Conservation (phyloP, 2,329 filamentous ascomycete species). For the Colletotrichum sp. region DNA sequence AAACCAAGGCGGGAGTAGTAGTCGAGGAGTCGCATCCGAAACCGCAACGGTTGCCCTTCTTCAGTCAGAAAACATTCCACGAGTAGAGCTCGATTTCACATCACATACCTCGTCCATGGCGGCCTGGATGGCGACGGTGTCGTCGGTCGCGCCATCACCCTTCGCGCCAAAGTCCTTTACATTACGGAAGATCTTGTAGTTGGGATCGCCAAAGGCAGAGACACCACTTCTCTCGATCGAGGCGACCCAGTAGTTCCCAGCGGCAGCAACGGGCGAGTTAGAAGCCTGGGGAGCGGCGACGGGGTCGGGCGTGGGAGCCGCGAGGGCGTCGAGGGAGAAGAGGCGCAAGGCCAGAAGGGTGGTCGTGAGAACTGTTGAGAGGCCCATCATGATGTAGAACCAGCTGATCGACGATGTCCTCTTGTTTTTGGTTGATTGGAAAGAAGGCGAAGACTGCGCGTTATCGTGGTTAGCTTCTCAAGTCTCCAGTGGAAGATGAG, state of each 20-base stretch:
- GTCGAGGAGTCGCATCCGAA: slow-evolving; percentile 83
- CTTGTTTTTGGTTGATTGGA: neutral
- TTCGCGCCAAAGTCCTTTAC: slow-evolving; percentile 78
- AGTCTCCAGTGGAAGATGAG: neutral
- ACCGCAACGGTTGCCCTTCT: slow-evolving; percentile 76
- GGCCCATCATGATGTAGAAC: slow-evolving; percentile 47
- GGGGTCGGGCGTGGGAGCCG: slow-evolving; percentile 31
- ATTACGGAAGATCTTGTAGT: slow-evolving; percentile 78
- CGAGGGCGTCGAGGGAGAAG: slow-evolving; percentile 36
- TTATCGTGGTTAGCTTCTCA: neutral
- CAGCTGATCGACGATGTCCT: slow-evolving; percentile 31
- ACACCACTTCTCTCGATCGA: slow-evolving; percentile 72
- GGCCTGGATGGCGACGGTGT: slow-evolving; percentile 86
- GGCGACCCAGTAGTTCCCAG: slow-evolving; percentile 72
- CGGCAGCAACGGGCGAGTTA: slow-evolving; percentile 30
- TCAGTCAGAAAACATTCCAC: neutral
- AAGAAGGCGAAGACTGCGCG: neutral
- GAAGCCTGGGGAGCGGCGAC: slow-evolving; percentile 21
- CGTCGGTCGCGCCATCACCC: slow-evolving; percentile 75
- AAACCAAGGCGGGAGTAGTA: slow-evolving; percentile 83
- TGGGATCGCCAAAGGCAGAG: slow-evolving; percentile 63
- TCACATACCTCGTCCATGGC: slow-evolving; percentile 35
- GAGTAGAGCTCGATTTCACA: neutral
- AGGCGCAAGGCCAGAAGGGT: slow-evolving; percentile 49
- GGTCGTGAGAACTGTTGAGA: slow-evolving; percentile 46